Conservation (phyloP, 1,139 yeast species). For the Groenewaldozyma sp. region DNA sequence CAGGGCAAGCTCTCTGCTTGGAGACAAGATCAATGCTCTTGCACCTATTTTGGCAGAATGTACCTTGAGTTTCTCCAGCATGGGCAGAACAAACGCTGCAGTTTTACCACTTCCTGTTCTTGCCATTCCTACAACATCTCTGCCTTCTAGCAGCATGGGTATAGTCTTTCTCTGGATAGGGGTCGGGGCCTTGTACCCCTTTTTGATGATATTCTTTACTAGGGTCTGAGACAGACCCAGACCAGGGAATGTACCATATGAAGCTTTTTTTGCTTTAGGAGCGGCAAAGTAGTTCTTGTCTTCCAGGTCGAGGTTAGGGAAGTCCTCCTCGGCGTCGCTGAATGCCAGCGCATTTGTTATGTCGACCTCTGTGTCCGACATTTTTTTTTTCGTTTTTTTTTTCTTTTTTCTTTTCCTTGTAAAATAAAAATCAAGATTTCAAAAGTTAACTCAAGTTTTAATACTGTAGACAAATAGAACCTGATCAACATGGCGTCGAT, state of each 20-base stretch:
- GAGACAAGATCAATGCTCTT: slow-evolving; percentile 80
- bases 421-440: no score
- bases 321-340: slow-evolving; percentile 39
- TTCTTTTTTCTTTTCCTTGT: no score
- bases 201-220: slow-evolving; percentile 60
- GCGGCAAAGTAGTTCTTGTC: slow-evolving; percentile 43
- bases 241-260: slow-evolving; percentile 72
- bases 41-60: slow-evolving; percentile 87
- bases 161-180: slow-evolving; percentile 96
- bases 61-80: slow-evolving; percentile 71
- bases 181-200: slow-evolving; percentile 92
- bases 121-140: slow-evolving; percentile 99
- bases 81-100: slow-evolving; percentile 92
- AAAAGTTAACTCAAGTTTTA: no score
- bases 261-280: slow-evolving; percentile 52
- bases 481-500: slow-evolving; percentile 33
- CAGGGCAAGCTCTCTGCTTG: slow-evolving; percentile 88
- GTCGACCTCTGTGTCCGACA: slow-evolving; percentile 46
- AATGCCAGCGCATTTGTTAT: slow-evolving; percentile 53
- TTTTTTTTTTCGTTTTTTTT: background rate
- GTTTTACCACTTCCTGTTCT: slow-evolving; percentile 99
- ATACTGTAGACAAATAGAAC: no score
- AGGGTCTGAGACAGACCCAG: slow-evolving; percentile 77
- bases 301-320: slow-evolving; percentile 15
- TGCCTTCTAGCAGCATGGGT: slow-evolving; percentile 74